Conservation (phyloP, 441 rosid genomes). For the Melastoma candidum region DNA sequence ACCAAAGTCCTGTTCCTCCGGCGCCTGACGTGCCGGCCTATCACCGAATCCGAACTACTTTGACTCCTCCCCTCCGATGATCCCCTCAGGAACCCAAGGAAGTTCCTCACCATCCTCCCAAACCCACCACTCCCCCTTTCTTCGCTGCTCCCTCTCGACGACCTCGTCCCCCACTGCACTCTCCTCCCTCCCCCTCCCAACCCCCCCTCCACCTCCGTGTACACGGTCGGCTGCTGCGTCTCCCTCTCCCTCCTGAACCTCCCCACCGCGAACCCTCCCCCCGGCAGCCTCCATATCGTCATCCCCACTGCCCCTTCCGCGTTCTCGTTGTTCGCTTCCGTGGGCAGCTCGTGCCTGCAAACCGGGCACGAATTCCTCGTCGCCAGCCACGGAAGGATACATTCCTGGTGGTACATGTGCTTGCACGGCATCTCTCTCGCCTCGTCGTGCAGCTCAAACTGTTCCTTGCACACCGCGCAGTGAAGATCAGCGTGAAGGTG, state of each 20-base stretch:
- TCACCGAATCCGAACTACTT: background rate
- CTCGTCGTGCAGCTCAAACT: constrained; percentile 45
- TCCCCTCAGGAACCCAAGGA: background rate
- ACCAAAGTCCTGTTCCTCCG: background rate
- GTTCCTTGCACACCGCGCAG: constrained; percentile 75
- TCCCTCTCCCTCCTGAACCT: constrained; percentile 15
- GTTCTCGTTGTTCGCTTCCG: constrained; percentile 13
- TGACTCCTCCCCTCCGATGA: constrained; percentile 3
- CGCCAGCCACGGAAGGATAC: constrained; percentile 73
- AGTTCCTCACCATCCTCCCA: constrained; percentile 21
- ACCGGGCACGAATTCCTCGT: constrained; percentile 70
- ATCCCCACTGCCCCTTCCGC: constrained; percentile 16
- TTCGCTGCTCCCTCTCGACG: constrained; percentile 16
- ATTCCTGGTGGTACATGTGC: constrained; percentile 66
- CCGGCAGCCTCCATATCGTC: constrained; percentile 19
- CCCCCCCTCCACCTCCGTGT: constrained; percentile 4
- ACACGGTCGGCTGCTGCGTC: too few relatives aligned
- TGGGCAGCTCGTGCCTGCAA: constrained; percentile 58
- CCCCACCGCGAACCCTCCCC: constrained; percentile 18
- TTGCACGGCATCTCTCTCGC: constrained; percentile 82
- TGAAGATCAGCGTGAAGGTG: constrained; percentile 38
- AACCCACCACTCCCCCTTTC: constrained; percentile 26
- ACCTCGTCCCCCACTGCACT: constrained; percentile 27
- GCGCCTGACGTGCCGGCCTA: constrained; percentile 1
- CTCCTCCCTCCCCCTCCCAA: background rate